Percentiles rank a stretch among this genome's conserved stretches.
Conservation (phyloP, 2,329 filamentous ascomycete genomes). For the Fusarium chaquense region DNA sequence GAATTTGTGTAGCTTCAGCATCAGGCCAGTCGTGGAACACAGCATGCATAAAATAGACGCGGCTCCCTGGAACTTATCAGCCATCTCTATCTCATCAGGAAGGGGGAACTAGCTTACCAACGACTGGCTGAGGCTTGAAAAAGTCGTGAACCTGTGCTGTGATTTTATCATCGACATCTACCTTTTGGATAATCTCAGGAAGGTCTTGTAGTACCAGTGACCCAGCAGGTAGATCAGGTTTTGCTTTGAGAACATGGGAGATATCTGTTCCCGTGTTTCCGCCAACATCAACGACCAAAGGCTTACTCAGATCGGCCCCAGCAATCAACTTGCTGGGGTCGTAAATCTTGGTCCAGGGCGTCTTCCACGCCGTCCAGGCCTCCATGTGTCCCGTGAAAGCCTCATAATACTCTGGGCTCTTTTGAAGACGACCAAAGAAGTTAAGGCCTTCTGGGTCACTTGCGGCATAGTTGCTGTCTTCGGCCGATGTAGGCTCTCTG, state of each 20-base stretch:
- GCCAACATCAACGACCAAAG: slow-evolving; percentile 35
- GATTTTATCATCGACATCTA: slow-evolving; percentile 26
- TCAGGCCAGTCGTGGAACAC: slow-evolving; percentile 65
- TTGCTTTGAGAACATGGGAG: slow-evolving; percentile 8
- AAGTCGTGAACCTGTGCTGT: slow-evolving; percentile 32
- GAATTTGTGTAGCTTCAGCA: slow-evolving; percentile 50
- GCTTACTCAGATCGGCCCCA: slow-evolving; percentile 7
- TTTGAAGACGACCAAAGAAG: slow-evolving; percentile 35
- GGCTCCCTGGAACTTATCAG: slow-evolving; percentile 41
- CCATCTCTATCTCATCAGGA: accelerated
- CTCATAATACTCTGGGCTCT: slow-evolving; percentile 35
- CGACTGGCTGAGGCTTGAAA: slow-evolving; percentile 28
- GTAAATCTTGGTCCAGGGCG: slow-evolving; percentile 39
- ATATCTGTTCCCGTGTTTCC: slow-evolving; percentile 39
- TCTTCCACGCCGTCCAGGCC: slow-evolving; percentile 37
- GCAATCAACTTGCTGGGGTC: slow-evolving; percentile 23
- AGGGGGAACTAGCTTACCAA: neutral
- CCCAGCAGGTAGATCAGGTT: slow-evolving; percentile 17
- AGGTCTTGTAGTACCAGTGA: slow-evolving; percentile 31
- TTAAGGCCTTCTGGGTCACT: slow-evolving; percentile 33
- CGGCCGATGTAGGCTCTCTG: slow-evolving; percentile 21
- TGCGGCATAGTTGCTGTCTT: slow-evolving; percentile 18
- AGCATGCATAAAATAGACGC: slow-evolving; percentile 60
- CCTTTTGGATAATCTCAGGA: slow-evolving; percentile 25
- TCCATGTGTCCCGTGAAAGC: slow-evolving; percentile 38